These are phyloP conservation scores for Aegilops bicornis DNA, from an alignment of 176 grass and related monocot species.

Conservation along the genomic window DNA sequence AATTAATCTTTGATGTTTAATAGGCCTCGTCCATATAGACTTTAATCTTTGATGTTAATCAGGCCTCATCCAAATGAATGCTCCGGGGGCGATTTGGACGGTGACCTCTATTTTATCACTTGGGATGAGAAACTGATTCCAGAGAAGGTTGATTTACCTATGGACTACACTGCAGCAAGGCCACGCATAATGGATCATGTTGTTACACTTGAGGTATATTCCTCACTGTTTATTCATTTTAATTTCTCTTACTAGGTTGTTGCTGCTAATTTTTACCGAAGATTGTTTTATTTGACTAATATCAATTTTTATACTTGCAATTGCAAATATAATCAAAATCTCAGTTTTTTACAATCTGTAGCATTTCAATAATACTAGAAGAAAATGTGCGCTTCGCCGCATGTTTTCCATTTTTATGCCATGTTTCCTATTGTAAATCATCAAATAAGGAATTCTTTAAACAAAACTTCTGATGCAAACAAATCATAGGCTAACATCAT, in stretches of 20 bases:
- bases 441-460: neutral
- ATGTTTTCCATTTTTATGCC: too few species aligned
- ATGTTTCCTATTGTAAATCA: neutral
- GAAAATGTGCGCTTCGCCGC: too few species aligned
- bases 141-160: conserved; percentile 69
- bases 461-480: neutral
- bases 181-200: conserved; percentile 80
- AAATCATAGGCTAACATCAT: conserved; percentile 47
- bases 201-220: conserved; percentile 82
- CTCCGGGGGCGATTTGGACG: conserved; percentile 94
- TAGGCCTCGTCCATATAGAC: conserved; percentile 4
- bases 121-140: conserved; percentile 90
- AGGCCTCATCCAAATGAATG: conserved; percentile 99
- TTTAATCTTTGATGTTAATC: conserved; percentile 24
- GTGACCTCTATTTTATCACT: conserved; percentile 89
- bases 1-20: neutral
- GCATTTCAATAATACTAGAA: neutral
- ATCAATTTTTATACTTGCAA: neutral
- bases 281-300: neutral
- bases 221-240: neutral
- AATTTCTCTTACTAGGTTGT: neutral
- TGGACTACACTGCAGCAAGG: conserved; percentile 86
- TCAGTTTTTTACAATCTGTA: neutral
- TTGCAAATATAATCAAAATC: neutral
- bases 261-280: conserved; percentile 1